A percentile compares a stretch with the other conserved stretches of the same genome.
Evolutionary conservation across 2,329 filamentous ascomycete species (phyloP).

Genomic region (Claviceps paspali): DNA sequence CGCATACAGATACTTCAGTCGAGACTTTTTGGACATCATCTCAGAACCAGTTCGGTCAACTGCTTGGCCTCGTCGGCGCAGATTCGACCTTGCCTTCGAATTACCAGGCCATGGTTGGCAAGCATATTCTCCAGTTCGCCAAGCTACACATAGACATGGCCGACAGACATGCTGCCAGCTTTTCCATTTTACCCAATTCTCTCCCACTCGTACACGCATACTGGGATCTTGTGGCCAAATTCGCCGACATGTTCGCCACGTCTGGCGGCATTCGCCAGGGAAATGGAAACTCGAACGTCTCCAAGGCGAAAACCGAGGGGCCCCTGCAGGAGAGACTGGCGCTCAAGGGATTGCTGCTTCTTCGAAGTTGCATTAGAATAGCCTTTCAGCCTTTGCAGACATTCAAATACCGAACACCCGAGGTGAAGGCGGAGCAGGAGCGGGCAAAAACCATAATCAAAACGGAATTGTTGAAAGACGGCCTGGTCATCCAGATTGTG

Average conservation of each 20-base stretch:
- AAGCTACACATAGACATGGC: constrained; percentile 88
- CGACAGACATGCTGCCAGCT: constrained; percentile 62
- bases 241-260: constrained; percentile 58
- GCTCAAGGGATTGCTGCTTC: constrained; percentile 66
- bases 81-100: constrained; percentile 36
- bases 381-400: constrained; percentile 66
- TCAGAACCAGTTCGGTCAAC: constrained; percentile 61
- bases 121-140: constrained; percentile 76
- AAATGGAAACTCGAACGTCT: constrained; percentile 18
- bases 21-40: constrained; percentile 68
- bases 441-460: constrained; percentile 56
- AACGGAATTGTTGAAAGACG: constrained; percentile 56
- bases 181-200: constrained; percentile 67
- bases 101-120: constrained; percentile 53
- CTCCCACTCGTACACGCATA: constrained; percentile 66
- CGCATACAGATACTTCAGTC: constrained; percentile 63
- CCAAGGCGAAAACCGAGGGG: constrained; percentile 38
- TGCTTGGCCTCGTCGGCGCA: constrained; percentile 48
- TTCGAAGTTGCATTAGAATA: constrained; percentile 73
- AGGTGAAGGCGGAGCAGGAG: constrained; percentile 62
- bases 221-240: constrained; percentile 65
- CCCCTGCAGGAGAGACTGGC: constrained; percentile 64
- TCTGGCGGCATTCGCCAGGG: constrained; percentile 39
- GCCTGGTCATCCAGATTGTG: constrained; percentile 67
- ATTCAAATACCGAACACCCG: constrained; percentile 65